Evolutionary conservation across 495 filamentous ascomycete genomes (phyloP).

Genomic region (Neurospora sp.): DNA sequence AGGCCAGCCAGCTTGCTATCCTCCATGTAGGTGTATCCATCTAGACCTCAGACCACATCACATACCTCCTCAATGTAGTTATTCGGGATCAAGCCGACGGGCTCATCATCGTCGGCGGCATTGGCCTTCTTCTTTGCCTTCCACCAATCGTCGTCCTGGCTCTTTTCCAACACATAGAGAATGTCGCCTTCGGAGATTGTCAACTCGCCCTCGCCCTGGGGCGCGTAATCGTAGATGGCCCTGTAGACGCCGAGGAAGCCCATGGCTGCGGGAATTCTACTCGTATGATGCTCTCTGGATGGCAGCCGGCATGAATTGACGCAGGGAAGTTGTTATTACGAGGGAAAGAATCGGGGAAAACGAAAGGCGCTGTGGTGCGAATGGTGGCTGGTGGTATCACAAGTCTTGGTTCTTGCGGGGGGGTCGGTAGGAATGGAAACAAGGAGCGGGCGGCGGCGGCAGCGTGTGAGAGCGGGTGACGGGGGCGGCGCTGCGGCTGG

Average conservation of each 20-base stretch:
- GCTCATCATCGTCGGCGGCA: slow-evolving; percentile 88
- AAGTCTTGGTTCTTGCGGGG: not conserved
- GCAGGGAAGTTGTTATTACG: not conserved
- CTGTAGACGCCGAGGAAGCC: slow-evolving; percentile 84
- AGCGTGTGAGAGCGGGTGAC: not conserved
- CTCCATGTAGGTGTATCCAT: not conserved
- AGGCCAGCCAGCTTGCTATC: slow-evolving; percentile 3
- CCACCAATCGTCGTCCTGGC: slow-evolving; percentile 90
- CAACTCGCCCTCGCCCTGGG: slow-evolving; percentile 82
- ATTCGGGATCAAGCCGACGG: slow-evolving; percentile 82
- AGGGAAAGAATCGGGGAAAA: not conserved
- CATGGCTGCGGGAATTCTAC: slow-evolving; percentile 25
- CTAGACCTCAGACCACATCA: not conserved
- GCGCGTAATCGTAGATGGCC: slow-evolving; percentile 87
- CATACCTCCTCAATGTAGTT: slow-evolving; percentile 97
- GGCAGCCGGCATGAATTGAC: not conserved
- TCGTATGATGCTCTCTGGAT: not conserved
- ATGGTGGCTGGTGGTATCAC: not conserved
- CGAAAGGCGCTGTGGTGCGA: not conserved
- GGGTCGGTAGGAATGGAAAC: not conserved
- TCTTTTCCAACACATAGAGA: slow-evolving; percentile 87
- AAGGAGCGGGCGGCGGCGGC: not conserved
- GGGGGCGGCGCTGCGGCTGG: not conserved
- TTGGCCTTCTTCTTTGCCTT: slow-evolving; percentile 90
- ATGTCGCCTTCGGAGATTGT: slow-evolving; percentile 81